These are phyloP conservation scores for Phlebiopsis flavidoalba DNA, from an alignment of 768 basidiomycete genomes.

Conservation along the genomic window DNA sequence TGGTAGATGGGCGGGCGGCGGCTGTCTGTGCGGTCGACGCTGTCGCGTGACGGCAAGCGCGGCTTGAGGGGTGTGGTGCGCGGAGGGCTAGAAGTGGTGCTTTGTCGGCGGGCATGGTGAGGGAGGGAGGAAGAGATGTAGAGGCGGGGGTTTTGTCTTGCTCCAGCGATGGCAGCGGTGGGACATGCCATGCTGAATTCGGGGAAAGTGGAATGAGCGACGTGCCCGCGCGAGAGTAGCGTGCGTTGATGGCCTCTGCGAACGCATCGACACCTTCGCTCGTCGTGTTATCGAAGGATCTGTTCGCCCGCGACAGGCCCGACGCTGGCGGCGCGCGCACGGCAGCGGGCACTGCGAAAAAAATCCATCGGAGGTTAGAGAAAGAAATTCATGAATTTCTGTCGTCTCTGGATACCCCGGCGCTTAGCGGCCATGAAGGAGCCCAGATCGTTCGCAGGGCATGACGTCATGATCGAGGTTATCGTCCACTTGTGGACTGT, in stretches of 20 bases:
- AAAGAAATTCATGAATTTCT: not conserved
- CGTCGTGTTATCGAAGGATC: slow-evolving; percentile 2
- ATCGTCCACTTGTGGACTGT: not conserved
- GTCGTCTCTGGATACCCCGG: not conserved
- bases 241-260: slow-evolving; percentile 47
- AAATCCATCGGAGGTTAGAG: slow-evolving; percentile 8
- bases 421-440: not conserved
- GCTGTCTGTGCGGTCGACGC: slow-evolving; percentile 23
- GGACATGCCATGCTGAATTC: slow-evolving; percentile 10
- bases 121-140: slow-evolving; percentile 19
- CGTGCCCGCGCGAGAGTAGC: slow-evolving; percentile 30
- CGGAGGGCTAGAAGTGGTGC: not conserved
- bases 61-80: slow-evolving; percentile 8
- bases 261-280: slow-evolving; percentile 37
- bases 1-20: slow-evolving; percentile 13
- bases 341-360: slow-evolving; percentile 6
- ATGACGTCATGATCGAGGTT: not conserved
- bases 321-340: slow-evolving; percentile 1
- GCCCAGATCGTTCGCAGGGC: not conserved
- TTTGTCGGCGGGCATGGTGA: slow-evolving; percentile 2
- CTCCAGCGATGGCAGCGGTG: slow-evolving; percentile 23
- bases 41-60: slow-evolving; percentile 19
- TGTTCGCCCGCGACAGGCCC: not conserved
- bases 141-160: slow-evolving; percentile 23
- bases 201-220: slow-evolving; percentile 20